phyloP scores from a whole-genome alignment of 768 basidiomycete species.

The Cystobasidium tubakii region DNA sequence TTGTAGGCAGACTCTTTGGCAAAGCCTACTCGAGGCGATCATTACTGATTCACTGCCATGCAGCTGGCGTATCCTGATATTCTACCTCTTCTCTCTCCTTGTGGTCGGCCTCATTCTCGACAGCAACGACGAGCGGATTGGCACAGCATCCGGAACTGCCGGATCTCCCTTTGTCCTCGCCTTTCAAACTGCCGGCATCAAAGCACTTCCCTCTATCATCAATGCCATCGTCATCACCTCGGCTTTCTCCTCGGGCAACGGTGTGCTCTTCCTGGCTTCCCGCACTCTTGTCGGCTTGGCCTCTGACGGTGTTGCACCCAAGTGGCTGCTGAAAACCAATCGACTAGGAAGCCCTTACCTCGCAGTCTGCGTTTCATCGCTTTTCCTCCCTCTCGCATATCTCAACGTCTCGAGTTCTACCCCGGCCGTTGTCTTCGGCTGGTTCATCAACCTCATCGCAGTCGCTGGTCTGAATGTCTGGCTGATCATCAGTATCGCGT shows the following conservation, averaged over 20 bases:
- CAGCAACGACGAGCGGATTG: conserved; percentile 44
- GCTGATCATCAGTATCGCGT: conserved; percentile 70
- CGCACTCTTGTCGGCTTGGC: conserved; percentile 73
- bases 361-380: conserved; percentile 52
- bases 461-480: conserved; percentile 60
- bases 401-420: conserved; percentile 60
- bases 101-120: conserved; percentile 50
- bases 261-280: conserved; percentile 82
- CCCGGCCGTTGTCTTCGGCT: conserved; percentile 53
- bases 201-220: conserved; percentile 68
- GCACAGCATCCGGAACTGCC: conserved; percentile 49
- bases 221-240: conserved; percentile 56
- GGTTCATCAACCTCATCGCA: conserved; percentile 11
- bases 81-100: conserved; percentile 42
- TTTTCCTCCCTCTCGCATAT: conserved; percentile 54
- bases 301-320: conserved; percentile 70
- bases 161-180: conserved; percentile 58
- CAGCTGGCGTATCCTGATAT: conserved; percentile 10
- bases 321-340: conserved; percentile 62
- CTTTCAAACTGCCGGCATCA: conserved; percentile 66
- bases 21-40: conserved; percentile 56
- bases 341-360: conserved; percentile 14
- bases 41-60: no score
- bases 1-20: conserved; percentile 53
- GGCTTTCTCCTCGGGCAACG: conserved; percentile 34